phyloP scores from a whole-genome alignment of 192 early-diverging fungal genomes.

The Gonapodya prolifera region DNA sequence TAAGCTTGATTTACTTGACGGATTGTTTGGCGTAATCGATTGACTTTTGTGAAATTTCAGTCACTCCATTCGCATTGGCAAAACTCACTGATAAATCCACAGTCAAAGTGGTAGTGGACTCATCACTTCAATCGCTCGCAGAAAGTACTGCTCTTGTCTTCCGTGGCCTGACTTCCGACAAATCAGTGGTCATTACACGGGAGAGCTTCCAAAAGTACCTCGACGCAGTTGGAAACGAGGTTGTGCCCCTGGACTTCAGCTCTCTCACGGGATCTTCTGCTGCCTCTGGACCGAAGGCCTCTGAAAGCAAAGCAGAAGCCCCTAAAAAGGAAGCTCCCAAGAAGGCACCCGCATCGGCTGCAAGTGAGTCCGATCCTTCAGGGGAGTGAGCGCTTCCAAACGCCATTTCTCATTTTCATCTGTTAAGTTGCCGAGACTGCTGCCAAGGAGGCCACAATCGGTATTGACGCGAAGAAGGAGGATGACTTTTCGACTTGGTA shows the following conservation, averaged over 20 bases:
- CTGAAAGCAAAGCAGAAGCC: not conserved
- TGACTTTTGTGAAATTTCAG: slow-evolving; percentile 16
- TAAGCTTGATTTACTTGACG: slow-evolving; percentile 16
- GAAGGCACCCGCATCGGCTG: not conserved
- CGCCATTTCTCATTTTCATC: not conserved
- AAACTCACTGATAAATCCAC: slow-evolving; percentile 44
- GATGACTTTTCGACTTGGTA: slow-evolving; percentile 92
- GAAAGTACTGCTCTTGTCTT: slow-evolving; percentile 39
- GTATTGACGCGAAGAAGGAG: slow-evolving; percentile 75
- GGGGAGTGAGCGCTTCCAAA: slow-evolving; percentile 20
- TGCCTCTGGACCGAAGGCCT: slow-evolving; percentile 9
- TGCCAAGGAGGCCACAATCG: slow-evolving; percentile 58
- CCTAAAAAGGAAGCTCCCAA: not conserved
- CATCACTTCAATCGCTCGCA: slow-evolving; percentile 34
- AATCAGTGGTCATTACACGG: slow-evolving; percentile 44
- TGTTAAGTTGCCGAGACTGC: not conserved
- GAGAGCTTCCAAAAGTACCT: slow-evolving; percentile 42
- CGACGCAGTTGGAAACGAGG: slow-evolving; percentile 30
- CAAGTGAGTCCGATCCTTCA: not conserved
- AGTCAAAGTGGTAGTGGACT: slow-evolving; percentile 63
- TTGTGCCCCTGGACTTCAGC: slow-evolving; percentile 34
- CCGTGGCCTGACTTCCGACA: slow-evolving; percentile 43
- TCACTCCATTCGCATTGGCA: slow-evolving; percentile 61
- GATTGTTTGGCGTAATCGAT: not conserved
- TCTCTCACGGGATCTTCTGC: slow-evolving; percentile 28